Conservation (phyloP, 176 grass and related monocot genomes). For the Eleusine coracana region DNA sequence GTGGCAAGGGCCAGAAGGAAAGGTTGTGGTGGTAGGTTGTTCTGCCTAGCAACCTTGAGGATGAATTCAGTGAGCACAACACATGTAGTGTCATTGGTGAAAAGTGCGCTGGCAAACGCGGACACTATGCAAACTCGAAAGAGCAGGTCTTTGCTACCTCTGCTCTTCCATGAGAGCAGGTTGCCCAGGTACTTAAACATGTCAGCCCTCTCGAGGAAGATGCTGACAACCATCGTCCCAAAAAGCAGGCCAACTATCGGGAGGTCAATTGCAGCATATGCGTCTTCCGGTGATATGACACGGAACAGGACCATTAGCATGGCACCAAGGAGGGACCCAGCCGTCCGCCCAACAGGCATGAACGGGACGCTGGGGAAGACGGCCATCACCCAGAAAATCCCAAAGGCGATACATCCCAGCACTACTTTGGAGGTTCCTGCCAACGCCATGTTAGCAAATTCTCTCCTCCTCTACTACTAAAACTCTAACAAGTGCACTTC, state of each 20-base stretch:
- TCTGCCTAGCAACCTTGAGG: conserved; percentile 77
- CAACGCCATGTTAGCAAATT: conserved; percentile 58
- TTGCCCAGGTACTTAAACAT: conserved; percentile 75
- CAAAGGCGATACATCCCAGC: conserved; percentile 74
- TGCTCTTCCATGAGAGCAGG: conserved; percentile 71
- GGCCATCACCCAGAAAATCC: conserved; percentile 84
- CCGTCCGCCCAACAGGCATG: conserved; percentile 75
- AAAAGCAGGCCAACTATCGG: conserved; percentile 79
- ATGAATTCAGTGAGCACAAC: conserved; percentile 89
- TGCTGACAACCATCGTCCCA: conserved; percentile 72
- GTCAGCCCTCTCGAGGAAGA: conserved; percentile 79
- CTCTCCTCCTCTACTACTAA: conserved; percentile 46
- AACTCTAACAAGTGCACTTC: conserved; percentile 54
- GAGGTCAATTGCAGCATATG: conserved; percentile 71
- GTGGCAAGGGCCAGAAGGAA: conserved; percentile 67
- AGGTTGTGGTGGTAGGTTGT: conserved; percentile 78
- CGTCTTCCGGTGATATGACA: conserved; percentile 67
- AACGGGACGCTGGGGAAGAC: conserved; percentile 80
- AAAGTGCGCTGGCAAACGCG: conserved; percentile 62
- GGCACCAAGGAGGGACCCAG: conserved; percentile 74
- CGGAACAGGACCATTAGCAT: conserved; percentile 84
- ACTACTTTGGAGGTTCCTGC: conserved; percentile 69
- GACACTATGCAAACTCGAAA: conserved; percentile 73
- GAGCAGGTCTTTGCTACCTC: conserved; percentile 73
- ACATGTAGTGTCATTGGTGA: conserved; percentile 84